phyloP scores from a whole-genome alignment of 2,329 filamentous ascomycete species.

The Arthrobotrys musiformis region DNA sequence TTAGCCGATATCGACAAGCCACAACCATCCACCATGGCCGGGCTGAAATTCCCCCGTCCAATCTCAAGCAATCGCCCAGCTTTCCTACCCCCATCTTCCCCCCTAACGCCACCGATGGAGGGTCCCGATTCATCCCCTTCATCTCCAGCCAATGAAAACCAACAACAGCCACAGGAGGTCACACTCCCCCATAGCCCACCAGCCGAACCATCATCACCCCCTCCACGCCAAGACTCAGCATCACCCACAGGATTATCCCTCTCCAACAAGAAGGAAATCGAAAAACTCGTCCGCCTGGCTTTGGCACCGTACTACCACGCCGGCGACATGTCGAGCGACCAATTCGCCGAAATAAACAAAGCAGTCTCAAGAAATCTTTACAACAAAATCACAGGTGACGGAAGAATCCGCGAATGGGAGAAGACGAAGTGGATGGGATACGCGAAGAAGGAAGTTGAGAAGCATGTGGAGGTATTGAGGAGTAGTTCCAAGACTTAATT shows the following conservation, averaged over 20 bases:
- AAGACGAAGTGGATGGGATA: slow-evolving; percentile 59
- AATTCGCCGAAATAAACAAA: slow-evolving; percentile 92
- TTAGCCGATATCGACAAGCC: slow-evolving; percentile 54
- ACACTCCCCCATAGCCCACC: slow-evolving; percentile 61
- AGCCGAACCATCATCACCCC: slow-evolving; percentile 61
- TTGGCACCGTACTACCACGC: slow-evolving; percentile 84
- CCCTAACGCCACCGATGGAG: slow-evolving; percentile 44
- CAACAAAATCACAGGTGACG: slow-evolving; percentile 64
- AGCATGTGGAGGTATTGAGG: slow-evolving; percentile 35
- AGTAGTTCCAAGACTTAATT: slow-evolving; percentile 22
- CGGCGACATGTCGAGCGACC: slow-evolving; percentile 78
- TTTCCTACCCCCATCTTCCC: slow-evolving; percentile 41
- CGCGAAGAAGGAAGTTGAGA: slow-evolving; percentile 66
- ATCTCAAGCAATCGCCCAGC: slow-evolving; percentile 37
- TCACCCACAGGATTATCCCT: slow-evolving; percentile 75
- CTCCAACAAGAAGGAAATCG: slow-evolving; percentile 86
- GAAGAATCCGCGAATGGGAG: slow-evolving; percentile 51
- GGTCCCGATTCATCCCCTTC: slow-evolving; percentile 38
- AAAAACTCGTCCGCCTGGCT: slow-evolving; percentile 83
- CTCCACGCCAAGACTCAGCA: slow-evolving; percentile 67
- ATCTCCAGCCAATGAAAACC: slow-evolving; percentile 38
- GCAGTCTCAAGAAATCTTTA: slow-evolving; percentile 90
- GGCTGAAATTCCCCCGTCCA: slow-evolving; percentile 41
- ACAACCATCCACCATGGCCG: slow-evolving; percentile 38
- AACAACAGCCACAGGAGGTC: slow-evolving; percentile 17